Evolutionary conservation across 148 eudicot genomes (phyloP).

Genomic region (Suaeda aralocaspica): DNA sequence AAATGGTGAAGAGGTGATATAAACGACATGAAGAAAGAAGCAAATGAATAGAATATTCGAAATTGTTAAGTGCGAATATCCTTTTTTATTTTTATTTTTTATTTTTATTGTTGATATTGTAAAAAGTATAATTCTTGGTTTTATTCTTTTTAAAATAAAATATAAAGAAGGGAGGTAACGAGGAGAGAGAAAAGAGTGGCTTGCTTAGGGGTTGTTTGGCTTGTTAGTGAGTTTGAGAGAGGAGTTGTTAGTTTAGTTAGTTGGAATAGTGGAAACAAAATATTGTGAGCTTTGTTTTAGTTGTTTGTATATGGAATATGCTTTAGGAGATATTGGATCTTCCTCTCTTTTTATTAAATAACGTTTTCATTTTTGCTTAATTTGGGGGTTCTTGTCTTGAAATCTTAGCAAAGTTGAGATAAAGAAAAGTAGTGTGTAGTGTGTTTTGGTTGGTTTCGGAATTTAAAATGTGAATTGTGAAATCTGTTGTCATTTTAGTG

Average conservation of each 20-base stretch:
- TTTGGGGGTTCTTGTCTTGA: conserved; percentile 15
- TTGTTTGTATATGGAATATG: conserved; percentile 29
- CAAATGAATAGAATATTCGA: conserved; percentile 35
- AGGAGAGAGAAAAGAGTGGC: conserved; percentile 18
- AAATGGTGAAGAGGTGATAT: conserved; percentile 15
- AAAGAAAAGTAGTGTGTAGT: neutral
- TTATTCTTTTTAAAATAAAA: conserved; percentile 22
- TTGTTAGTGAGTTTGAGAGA: neutral
- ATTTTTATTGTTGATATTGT: neutral
- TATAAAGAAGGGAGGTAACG: too few species aligned
- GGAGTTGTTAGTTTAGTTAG: conserved; percentile 30
- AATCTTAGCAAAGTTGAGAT: conserved; percentile 2
- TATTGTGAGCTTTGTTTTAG: neutral
- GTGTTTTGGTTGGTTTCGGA: neutral
- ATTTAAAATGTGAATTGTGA: neutral
- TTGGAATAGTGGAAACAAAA: conserved; percentile 17
- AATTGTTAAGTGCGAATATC: conserved; percentile 39
- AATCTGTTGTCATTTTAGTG: neutral
- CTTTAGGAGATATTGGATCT: conserved; percentile 17
- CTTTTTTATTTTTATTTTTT: conserved; percentile 25
- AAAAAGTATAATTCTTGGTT: conserved; percentile 39
- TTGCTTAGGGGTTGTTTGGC: conserved; percentile 23
- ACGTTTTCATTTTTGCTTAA: conserved; percentile 5
- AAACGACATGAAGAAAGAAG: conserved; percentile 10
- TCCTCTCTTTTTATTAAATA: neutral